A percentile compares a stretch with the other conserved stretches of the same genome.
Evolutionary conservation across 495 filamentous ascomycete species (phyloP).

Genomic region (Aspergillus diversus): DNA sequence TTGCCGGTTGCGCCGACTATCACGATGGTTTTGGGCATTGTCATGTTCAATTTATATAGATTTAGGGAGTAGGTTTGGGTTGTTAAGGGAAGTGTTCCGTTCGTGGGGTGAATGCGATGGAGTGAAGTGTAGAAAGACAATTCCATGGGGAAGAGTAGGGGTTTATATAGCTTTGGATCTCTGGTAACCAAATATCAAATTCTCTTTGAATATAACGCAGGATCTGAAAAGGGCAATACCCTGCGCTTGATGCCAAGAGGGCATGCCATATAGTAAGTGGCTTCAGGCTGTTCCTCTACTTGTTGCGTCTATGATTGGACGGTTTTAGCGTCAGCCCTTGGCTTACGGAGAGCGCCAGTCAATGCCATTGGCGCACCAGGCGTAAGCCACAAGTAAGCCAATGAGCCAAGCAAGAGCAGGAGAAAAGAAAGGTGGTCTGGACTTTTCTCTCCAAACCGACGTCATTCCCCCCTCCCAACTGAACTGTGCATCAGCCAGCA

Average conservation of each 20-base stretch:
- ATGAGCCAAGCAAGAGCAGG: slow-evolving; percentile 2
- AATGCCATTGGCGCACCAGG: slow-evolving; percentile 22
- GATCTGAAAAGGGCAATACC: no score
- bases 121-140: background rate
- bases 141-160: background rate
- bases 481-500: slow-evolving; percentile 1
- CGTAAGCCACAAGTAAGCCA: slow-evolving; percentile 28
- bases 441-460: background rate
- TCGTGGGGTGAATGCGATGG: background rate
- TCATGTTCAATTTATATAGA: no score
- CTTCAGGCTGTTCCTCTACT: background rate
- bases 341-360: background rate
- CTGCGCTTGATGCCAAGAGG: background rate
- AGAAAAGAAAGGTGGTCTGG: background rate
- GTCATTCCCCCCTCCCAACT: background rate
- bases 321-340: background rate
- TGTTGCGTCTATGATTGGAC: background rate
- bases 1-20: slow-evolving; percentile 41
- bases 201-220: no score
- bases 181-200: no score
- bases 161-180: background rate
- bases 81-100: background rate
- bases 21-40: slow-evolving; percentile 29
- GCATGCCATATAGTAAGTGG: background rate
- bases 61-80: background rate